Evolutionary conservation across 1,284 basidiomycete genomes (phyloP), one percentile per base, ranked within the genome.

Genomic region (Vanrija sp.): DNA sequence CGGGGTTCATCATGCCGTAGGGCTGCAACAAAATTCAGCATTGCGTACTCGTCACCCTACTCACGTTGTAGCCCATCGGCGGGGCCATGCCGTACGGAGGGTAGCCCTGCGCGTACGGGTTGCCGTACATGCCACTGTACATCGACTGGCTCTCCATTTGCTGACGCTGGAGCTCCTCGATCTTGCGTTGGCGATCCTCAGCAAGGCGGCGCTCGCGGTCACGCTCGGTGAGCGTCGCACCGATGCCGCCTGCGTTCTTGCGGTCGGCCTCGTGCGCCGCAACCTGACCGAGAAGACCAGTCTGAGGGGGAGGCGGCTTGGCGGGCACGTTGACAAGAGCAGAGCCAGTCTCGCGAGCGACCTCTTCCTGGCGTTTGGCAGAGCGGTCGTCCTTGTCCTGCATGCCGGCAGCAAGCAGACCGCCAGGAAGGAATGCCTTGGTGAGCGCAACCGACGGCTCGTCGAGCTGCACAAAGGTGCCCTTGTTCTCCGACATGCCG

Each of bases 351-450:
- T 94, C 91, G 45, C 94, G 83, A 6, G 95, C 95, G 14, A 90
- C 79, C 73, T 94, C 89, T 73, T 99, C 94, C 68, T 96, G 91
- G 51, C 87, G 83, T 75, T 94, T 95, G 9, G 96, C 95, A 23
- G 91, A 95, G 44, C 93, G 85, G 70, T 96, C 93, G 68, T 93
- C 86, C 75, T 92, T 94, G 74, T 98, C 94, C 71, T 95, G 90
- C 64, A 97, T 82, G 34, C 94, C 95, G 44, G 92, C 91, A 58
- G 92, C 93, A 40, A 99, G 83, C 14, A 99, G 79, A 9, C 95
- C 95, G 62, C 96, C 92, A 3, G 94, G 91, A 0, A 89, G 88
- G 73, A 96, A 96, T 3, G 91, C 90, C 72, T 93, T 93, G 7
- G 90, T 93, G 80, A 93, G 86, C 21, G 84, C 84, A 43, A 86